These are phyloP conservation scores for Wallacemonas sp. DNA, from an alignment of 208 protist species.

Conservation along the genomic window DNA sequence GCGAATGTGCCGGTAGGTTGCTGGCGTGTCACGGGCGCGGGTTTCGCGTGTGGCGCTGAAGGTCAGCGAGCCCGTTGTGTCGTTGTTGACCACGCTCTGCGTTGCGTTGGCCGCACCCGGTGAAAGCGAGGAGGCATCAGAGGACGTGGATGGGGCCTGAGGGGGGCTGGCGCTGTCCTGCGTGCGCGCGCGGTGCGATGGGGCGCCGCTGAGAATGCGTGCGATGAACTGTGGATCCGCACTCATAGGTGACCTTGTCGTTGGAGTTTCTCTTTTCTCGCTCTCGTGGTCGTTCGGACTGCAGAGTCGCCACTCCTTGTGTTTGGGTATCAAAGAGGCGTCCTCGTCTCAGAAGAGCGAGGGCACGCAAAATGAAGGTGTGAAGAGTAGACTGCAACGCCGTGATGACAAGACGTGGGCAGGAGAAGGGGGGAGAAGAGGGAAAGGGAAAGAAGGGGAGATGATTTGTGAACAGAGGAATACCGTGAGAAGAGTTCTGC, in stretches of 20 bases:
- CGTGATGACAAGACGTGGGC: too few species aligned
- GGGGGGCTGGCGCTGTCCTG: background rate
- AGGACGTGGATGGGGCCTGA: background rate
- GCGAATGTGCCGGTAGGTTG: constrained; percentile 66
- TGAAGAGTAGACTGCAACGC: too few species aligned
- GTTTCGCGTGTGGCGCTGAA: background rate
- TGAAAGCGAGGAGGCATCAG: background rate
- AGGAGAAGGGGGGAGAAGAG: too few species aligned
- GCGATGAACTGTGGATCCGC: constrained; percentile 1
- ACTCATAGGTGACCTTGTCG: background rate
- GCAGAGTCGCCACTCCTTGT: too few species aligned
- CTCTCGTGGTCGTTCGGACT: background rate
- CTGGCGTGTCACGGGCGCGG: constrained; percentile 4
- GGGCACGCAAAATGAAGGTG: too few species aligned
- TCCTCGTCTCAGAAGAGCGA: too few species aligned
- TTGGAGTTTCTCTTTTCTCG: background rate
- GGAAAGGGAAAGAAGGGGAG: too few species aligned
- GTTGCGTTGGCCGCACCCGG: background rate
- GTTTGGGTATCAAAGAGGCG: too few species aligned
- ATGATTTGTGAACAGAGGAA: too few species aligned
- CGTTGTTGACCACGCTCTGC: background rate
- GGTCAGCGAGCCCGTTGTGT: background rate
- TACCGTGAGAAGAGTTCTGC: too few species aligned
- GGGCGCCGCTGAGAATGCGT: background rate
- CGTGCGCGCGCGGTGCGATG: background rate